Percentiles rank a stretch among this genome's conserved stretches.
Conservation (phyloP, 192 early-diverging fungal species). For the Fimicolochytrium jonesii region DNA sequence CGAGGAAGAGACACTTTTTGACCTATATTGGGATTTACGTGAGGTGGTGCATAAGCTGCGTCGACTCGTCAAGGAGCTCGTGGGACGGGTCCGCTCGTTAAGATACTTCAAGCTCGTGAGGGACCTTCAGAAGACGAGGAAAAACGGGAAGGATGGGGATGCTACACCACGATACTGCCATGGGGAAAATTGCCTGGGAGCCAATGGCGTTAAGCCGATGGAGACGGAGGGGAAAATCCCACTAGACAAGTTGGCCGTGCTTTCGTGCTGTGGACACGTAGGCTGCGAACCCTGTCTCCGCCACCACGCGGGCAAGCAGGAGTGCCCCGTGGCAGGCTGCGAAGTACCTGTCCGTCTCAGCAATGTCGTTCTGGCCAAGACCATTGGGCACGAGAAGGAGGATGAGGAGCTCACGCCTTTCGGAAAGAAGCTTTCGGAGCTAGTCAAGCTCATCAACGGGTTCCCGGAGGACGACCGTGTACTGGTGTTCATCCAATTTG, state of each 20-base stretch:
- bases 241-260: slow-evolving; percentile 25
- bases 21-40: slow-evolving; percentile 32
- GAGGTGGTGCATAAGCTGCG: slow-evolving; percentile 29
- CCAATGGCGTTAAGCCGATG: not conserved
- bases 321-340: slow-evolving; percentile 32
- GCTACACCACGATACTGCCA: too few relatives aligned
- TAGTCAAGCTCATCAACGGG: slow-evolving; percentile 19
- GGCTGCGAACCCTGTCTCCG: slow-evolving; percentile 35
- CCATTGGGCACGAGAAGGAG: slow-evolving; percentile 15
- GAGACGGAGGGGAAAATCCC: not conserved
- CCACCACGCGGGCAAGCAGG: slow-evolving; percentile 18
- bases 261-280: slow-evolving; percentile 47
- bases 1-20: slow-evolving; percentile 17
- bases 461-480: slow-evolving; percentile 33
- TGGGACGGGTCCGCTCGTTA: slow-evolving; percentile 38
- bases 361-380: slow-evolving; percentile 24
- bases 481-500: slow-evolving; percentile 43
- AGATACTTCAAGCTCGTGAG: slow-evolving; percentile 36
- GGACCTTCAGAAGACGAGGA: slow-evolving; percentile 9
- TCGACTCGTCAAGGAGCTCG: slow-evolving; percentile 27
- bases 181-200: too few relatives aligned
- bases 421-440: slow-evolving; percentile 32
- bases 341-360: slow-evolving; percentile 28
- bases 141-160: not conserved
- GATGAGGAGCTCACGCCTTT: slow-evolving; percentile 12